Percentiles rank a stretch among this genome's conserved stretches.
These are phyloP conservation scores for Rhodotorula sp. DNA, from an alignment of 1,284 basidiomycete genomes.

Conservation along the genomic window DNA sequence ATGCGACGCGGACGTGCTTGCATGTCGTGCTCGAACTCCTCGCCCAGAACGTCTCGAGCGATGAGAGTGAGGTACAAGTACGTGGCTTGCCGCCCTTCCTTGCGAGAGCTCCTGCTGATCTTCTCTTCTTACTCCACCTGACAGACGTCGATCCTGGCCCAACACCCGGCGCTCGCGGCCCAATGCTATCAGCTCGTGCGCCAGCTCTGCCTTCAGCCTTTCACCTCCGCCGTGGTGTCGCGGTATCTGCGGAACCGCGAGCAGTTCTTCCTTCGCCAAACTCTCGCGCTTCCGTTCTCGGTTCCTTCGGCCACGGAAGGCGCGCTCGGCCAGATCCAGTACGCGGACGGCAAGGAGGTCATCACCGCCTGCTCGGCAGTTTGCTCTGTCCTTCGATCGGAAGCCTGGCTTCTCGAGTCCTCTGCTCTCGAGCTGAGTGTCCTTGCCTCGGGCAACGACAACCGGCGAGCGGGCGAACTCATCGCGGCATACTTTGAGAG, in stretches of 20 bases:
- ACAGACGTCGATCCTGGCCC: conserved; percentile 57
- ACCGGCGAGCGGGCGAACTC: conserved; percentile 42
- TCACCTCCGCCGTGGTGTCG: conserved; percentile 77
- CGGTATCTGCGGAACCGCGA: conserved; percentile 85
- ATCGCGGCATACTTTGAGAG: conserved; percentile 46
- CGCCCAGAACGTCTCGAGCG: conserved; percentile 64
- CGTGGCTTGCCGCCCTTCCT: conserved; percentile 31
- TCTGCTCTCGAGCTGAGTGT: conserved; percentile 87
- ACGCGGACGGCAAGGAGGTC: conserved; percentile 68
- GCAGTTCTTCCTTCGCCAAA: conserved; percentile 83
- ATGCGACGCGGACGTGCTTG: conserved; percentile 68
- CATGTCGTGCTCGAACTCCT: conserved; percentile 79
- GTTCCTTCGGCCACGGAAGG: conserved; percentile 47
- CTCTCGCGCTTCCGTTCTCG: conserved; percentile 63
- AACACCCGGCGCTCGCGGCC: conserved; percentile 79
- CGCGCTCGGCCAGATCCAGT: conserved; percentile 66
- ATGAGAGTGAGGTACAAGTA: conserved; percentile 52
- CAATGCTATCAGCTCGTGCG: conserved; percentile 79
- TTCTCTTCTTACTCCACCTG: not conserved
- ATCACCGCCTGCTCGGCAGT: conserved; percentile 71
- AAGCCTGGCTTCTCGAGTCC: conserved; percentile 81
- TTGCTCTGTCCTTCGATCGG: conserved; percentile 74
- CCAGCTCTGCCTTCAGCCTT: conserved; percentile 80
- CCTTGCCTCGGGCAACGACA: conserved; percentile 66
- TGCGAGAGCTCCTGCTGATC: not conserved